Conservation (phyloP, 768 basidiomycete species). For the Phlebiopsis flavidoalba region DNA sequence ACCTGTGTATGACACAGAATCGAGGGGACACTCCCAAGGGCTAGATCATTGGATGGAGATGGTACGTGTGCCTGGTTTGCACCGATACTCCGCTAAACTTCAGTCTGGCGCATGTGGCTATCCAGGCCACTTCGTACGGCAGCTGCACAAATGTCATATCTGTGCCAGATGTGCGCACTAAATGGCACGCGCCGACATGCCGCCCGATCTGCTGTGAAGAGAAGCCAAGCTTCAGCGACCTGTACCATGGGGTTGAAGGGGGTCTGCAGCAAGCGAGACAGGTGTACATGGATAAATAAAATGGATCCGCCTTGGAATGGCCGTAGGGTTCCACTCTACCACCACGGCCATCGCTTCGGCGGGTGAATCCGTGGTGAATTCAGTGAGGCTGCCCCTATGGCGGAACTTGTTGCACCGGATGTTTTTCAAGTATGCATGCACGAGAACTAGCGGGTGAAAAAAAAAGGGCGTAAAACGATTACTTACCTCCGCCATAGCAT, state of each 20-base stretch:
- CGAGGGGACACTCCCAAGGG: too few species aligned
- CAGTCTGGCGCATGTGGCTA: neutral
- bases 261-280: neutral
- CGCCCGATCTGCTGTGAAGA: neutral
- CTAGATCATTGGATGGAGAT: too few species aligned
- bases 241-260: neutral
- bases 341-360: neutral
- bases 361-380: neutral
- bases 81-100: neutral
- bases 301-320: neutral
- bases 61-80: neutral
- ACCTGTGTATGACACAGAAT: neutral
- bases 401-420: neutral
- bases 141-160: neutral
- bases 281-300: too few species aligned
- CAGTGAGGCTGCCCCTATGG: neutral
- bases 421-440: neutral
- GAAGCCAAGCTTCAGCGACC: neutral
- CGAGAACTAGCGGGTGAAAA: neutral
- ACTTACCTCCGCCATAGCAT: neutral
- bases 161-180: neutral
- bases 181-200: neutral
- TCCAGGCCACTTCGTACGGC: neutral
- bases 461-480: neutral
- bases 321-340: neutral